Percentiles rank a stretch among this genome's conserved stretches.
Evolutionary conservation across 129 eudicot species (phyloP).

Genomic region (Chrysanthemum makinoi): DNA sequence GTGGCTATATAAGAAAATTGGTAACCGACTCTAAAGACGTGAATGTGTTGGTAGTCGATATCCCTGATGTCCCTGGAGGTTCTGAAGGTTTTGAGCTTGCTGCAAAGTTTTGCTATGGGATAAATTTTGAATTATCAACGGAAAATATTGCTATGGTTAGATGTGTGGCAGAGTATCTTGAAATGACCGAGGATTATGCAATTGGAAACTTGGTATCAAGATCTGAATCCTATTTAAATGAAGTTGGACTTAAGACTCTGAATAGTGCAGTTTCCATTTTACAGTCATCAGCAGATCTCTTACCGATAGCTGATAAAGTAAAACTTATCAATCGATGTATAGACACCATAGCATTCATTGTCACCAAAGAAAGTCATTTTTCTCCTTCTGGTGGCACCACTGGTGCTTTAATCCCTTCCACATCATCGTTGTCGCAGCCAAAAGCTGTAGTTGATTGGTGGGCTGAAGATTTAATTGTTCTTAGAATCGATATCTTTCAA

Average conservation of each 20-base stretch:
- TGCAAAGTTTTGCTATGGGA: slow-evolving; percentile 89
- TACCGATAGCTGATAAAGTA: slow-evolving; percentile 64
- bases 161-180: slow-evolving; percentile 87
- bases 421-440: slow-evolving; percentile 31
- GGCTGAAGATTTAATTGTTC: slow-evolving; percentile 87
- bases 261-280: slow-evolving; percentile 60
- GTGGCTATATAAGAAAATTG: slow-evolving; percentile 70
- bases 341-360: slow-evolving; percentile 76
- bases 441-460: slow-evolving; percentile 87
- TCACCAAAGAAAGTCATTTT: slow-evolving; percentile 62
- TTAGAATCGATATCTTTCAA: slow-evolving; percentile 79
- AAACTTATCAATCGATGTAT: slow-evolving; percentile 70
- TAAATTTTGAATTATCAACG: slow-evolving; percentile 71
- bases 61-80: slow-evolving; percentile 84
- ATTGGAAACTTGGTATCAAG: slow-evolving; percentile 66
- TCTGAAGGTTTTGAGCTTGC: slow-evolving; percentile 87
- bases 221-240: slow-evolving; percentile 71
- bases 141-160: slow-evolving; percentile 80
- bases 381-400: slow-evolving; percentile 27
- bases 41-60: slow-evolving; percentile 43
- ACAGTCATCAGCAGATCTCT: slow-evolving; percentile 55
- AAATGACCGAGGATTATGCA: slow-evolving; percentile 91
- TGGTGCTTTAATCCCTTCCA: slow-evolving; percentile 32
- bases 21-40: slow-evolving; percentile 42
- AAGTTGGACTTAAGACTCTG: slow-evolving; percentile 68